Conservation (phyloP, 495 filamentous ascomycete species). For the Aspergillus haitiensis region DNA sequence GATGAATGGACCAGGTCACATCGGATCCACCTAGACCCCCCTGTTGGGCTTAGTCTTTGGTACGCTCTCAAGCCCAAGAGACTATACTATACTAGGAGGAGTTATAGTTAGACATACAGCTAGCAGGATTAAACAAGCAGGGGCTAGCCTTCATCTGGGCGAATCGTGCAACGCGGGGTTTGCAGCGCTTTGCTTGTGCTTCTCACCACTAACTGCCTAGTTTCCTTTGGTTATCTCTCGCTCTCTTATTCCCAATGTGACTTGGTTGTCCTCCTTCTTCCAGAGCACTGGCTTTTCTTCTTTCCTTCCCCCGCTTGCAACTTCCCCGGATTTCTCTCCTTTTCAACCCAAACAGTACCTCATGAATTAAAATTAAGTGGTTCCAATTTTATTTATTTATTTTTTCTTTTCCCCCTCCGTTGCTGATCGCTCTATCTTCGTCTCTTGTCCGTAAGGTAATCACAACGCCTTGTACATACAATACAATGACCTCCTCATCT, state of each 20-base stretch:
- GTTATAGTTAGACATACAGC: neutral
- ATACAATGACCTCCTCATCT: too few relatives aligned
- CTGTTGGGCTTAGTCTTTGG: conserved; percentile 1
- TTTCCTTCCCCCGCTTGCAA: conserved; percentile 14
- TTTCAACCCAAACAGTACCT: neutral
- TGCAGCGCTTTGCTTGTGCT: neutral
- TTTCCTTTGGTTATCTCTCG: neutral
- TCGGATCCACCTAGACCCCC: neutral
- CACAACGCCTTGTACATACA: too few relatives aligned
- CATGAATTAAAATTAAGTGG: neutral
- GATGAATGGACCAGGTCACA: neutral
- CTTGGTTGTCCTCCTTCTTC: conserved; percentile 7
- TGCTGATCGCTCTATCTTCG: neutral
- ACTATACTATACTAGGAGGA: neutral
- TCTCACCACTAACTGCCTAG: neutral
- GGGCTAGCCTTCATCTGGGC: neutral
- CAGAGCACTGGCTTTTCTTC: neutral
- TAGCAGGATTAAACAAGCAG: neutral
- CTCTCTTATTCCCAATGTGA: neutral
- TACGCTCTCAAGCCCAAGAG: neutral
- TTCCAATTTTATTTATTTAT: neutral
- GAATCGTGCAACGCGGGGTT: neutral
- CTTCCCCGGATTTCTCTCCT: conserved; percentile 25
- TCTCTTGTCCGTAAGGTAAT: too few relatives aligned
- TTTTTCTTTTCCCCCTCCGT: neutral